Conservation (phyloP, 1,284 basidiomycete genomes). For the Leucoagaricus sp. region DNA sequence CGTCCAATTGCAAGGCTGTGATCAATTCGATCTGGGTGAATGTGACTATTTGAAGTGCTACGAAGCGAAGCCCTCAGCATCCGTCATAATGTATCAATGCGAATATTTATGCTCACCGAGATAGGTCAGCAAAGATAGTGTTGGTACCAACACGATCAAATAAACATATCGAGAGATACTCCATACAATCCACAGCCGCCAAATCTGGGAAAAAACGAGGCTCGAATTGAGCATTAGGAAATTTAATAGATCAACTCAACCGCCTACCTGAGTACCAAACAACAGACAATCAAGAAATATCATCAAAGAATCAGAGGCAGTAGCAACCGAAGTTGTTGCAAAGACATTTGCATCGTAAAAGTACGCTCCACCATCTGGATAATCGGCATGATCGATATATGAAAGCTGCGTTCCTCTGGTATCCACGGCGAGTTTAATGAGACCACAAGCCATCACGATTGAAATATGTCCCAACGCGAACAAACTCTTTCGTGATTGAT, state of each 20-base stretch:
- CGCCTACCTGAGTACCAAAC: not conserved
- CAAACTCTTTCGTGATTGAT: too few species aligned
- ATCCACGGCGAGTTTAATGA: not conserved
- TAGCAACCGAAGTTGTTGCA: not conserved
- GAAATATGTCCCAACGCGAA: not conserved
- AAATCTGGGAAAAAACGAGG: not conserved
- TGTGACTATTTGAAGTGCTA: too few species aligned
- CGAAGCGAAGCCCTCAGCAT: too few species aligned
- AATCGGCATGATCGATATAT: not conserved
- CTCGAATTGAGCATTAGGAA: not conserved
- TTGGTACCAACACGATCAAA: not conserved
- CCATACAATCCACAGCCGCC: not conserved
- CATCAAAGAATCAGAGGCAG: not conserved
- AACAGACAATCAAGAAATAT: not conserved
- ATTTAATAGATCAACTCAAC: not conserved
- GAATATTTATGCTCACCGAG: not conserved
- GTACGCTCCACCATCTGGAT: not conserved
- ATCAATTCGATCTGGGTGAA: too few species aligned
- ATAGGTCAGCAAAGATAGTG: not conserved
- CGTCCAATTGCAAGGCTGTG: too few species aligned
- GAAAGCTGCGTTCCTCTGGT: not conserved
- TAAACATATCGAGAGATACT: not conserved
- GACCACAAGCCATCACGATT: not conserved
- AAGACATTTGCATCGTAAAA: not conserved
- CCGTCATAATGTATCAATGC: too few species aligned